phyloP scores from a whole-genome alignment of 2,329 filamentous ascomycete genomes.

The Thielaviopsis musarum region DNA sequence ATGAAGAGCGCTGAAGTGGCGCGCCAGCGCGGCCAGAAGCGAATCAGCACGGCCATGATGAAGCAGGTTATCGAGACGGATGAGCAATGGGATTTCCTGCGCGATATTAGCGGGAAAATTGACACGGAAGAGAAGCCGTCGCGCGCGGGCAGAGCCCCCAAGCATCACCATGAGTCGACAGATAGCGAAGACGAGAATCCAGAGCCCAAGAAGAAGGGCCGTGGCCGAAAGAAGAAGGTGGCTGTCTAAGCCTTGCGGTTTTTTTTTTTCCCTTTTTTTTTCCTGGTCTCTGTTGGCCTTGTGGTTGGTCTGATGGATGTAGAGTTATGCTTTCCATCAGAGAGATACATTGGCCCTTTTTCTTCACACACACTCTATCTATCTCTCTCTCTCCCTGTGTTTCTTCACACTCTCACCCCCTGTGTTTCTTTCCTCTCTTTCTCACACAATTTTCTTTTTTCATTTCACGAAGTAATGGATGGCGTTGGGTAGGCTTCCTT shows the following conservation, averaged over 20 bases:
- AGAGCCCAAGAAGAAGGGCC: conserved; percentile 31
- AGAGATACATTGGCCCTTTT: not conserved
- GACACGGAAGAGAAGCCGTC: conserved; percentile 37
- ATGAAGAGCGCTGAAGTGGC: conserved; percentile 76
- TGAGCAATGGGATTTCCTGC: conserved; percentile 86
- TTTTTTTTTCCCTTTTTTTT: not conserved
- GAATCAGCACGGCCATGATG: conserved; percentile 77
- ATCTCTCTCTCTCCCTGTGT: not conserved
- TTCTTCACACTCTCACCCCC: not conserved
- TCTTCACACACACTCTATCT: not conserved
- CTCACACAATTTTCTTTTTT: not conserved
- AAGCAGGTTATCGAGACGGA: conserved; percentile 80
- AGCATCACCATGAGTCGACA: conserved; percentile 28
- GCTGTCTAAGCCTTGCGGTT: not conserved
- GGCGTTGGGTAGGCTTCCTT: conserved; percentile 6
- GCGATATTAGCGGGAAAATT: conserved; percentile 78
- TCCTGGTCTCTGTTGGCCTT: not conserved
- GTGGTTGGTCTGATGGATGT: not conserved
- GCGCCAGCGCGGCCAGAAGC: conserved; percentile 65
- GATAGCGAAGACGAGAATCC: conserved; percentile 30
- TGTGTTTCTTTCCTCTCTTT: not conserved
- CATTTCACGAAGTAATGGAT: conserved; percentile 7
- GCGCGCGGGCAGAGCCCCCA: conserved; percentile 22
- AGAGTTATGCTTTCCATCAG: too few relatives aligned
- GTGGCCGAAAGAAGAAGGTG: conserved; percentile 32